Evolutionary conservation across 345 rosid genomes (phyloP), one percentile per base, ranked within the genome.

Genomic region (Dovyalis caffra): DNA sequence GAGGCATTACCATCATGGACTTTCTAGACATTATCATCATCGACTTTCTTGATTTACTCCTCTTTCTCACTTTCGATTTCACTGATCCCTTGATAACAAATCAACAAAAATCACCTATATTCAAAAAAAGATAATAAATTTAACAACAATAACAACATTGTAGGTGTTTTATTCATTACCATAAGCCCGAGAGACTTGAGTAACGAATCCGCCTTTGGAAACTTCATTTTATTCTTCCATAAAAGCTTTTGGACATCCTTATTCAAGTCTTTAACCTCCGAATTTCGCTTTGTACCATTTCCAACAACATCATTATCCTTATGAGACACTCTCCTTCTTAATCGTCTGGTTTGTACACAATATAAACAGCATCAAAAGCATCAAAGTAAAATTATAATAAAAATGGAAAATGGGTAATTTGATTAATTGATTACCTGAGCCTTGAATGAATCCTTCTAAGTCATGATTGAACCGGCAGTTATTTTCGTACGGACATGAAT

Each of bases 251-350:
- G 98, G 15, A 88, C 88, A 56, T 91, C 96, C 78, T 93, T 95
- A 37, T 77, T 91, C 80, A 93, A 78, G 45, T 72, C 88, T 85
- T 95, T 95, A 5, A 87, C 78, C 83, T 93, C 99, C 0, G 86
- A 80, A 66, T 7, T 71, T 60, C 34, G 79, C 82, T 81, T 83
- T 56, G 3, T 71, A 43, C 31, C 73, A 74, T 72, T 76, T 4
- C 37, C 25, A 15, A 38, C 37, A 34, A 51, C 32, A 61, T 72
- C 76, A 72, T 64, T 38, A 43, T 78, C 87, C 78, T 65, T 85
- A 80, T 92, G 99, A 1, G 98, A 72, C 99, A 95, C 38, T 88
- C 87, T 40, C 98, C 99, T 61, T 91, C 99, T 70, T 92, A 78
- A 84, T 95, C 98, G 63, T 78, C 93, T 7, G 91, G 93, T 86